Conservation (phyloP, 768 basidiomycete species). For the Pholiota conissans region DNA sequence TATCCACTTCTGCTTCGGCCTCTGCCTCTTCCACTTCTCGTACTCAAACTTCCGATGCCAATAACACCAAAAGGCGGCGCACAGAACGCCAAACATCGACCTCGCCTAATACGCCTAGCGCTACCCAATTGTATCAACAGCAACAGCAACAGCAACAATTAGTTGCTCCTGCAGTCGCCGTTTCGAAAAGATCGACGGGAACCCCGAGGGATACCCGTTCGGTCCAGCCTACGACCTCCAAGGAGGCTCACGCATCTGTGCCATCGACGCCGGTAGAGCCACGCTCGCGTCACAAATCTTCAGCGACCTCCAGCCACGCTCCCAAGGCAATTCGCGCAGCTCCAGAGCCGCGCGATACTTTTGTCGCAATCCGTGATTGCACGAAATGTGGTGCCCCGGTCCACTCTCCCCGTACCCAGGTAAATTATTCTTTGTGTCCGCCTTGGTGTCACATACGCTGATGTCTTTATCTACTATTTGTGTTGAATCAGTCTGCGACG, state of each 20-base stretch:
- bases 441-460: not conserved
- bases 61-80: slow-evolving; percentile 16
- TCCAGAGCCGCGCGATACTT: slow-evolving; percentile 14
- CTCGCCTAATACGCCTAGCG: slow-evolving; percentile 8
- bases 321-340: not conserved
- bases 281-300: slow-evolving; percentile 1
- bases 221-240: slow-evolving; percentile 17
- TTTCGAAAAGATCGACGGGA: slow-evolving; percentile 17
- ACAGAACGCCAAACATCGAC: slow-evolving; percentile 15
- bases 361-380: slow-evolving; percentile 24
- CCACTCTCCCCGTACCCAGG: slow-evolving; percentile 21
- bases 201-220: slow-evolving; percentile 22
- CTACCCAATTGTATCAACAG: not conserved
- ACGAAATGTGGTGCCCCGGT: slow-evolving; percentile 25
- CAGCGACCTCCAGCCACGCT: not conserved
- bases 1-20: slow-evolving; percentile 4
- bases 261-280: slow-evolving; percentile 3
- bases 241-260: not conserved
- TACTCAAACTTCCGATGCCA: slow-evolving; percentile 10
- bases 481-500: not conserved
- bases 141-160: not conserved
- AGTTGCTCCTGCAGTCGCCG: slow-evolving; percentile 10
- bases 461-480: not conserved
- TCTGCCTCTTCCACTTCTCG: slow-evolving; percentile 12
- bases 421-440: slow-evolving; percentile 11